phyloP scores from a whole-genome alignment of 1,139 yeast genomes.

The Barnettozyma hawaiiensis region DNA sequence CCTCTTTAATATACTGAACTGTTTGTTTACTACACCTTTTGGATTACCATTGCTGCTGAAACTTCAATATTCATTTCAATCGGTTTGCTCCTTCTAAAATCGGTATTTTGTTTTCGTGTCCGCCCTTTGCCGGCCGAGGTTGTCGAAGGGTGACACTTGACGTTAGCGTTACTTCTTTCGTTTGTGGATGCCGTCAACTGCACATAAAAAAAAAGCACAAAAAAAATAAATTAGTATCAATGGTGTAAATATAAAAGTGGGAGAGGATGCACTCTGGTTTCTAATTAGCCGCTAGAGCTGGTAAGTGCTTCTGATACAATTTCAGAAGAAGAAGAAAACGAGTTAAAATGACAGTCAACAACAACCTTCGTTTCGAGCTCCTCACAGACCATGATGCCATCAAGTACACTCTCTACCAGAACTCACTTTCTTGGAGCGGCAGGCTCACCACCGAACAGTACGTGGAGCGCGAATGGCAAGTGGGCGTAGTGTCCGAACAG shows the following conservation, averaged over 20 bases:
- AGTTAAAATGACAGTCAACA: conserved; percentile 7
- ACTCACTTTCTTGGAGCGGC: conserved; percentile 47
- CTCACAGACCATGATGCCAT: conserved; percentile 37
- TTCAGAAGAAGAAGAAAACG: too few species aligned
- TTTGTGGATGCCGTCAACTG: conserved; percentile 16
- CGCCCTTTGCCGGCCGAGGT: neutral
- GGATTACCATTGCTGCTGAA: too few species aligned
- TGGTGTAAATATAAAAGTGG: too few species aligned
- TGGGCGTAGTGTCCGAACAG: conserved; percentile 30
- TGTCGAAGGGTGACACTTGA: conserved; percentile 17
- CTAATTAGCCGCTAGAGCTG: neutral
- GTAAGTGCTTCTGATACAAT: too few species aligned
- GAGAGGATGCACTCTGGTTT: too few species aligned
- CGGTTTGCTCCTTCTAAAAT: conserved; percentile 1
- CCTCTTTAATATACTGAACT: too few species aligned
- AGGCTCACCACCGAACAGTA: conserved; percentile 46
- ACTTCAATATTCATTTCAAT: too few species aligned
- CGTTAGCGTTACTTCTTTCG: conserved; percentile 20
- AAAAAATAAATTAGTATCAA: too few species aligned
- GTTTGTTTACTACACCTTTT: neutral
- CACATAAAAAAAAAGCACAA: too few species aligned
- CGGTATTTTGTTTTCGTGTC: neutral
- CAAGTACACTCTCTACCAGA: conserved; percentile 43
- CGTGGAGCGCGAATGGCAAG: conserved; percentile 42
- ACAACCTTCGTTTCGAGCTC: conserved; percentile 15